phyloP scores from a whole-genome alignment of 495 filamentous ascomycete species.

The Aspergillus nanangensis region DNA sequence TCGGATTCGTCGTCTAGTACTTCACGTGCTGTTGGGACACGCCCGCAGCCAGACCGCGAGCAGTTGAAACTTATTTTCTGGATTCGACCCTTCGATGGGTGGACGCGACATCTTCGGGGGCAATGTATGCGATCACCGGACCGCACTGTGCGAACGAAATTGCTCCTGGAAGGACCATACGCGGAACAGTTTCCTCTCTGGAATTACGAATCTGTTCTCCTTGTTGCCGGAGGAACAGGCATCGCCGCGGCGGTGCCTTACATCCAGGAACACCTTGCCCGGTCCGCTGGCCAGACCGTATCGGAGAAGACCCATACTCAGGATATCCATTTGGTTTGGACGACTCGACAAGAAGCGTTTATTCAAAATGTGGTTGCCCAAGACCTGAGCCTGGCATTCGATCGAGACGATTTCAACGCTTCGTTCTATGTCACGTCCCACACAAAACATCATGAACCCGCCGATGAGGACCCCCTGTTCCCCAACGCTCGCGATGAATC shows the following conservation, averaged over 20 bases:
- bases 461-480: background rate
- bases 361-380: conserved; percentile 24
- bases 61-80: conserved; percentile 33
- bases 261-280: conserved; percentile 35
- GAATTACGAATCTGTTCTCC: conserved; percentile 46
- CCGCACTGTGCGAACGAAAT: conserved; percentile 12
- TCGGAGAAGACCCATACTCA: conserved; percentile 9
- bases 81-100: conserved; percentile 46
- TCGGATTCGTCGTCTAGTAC: conserved; percentile 11
- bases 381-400: conserved; percentile 24
- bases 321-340: conserved; percentile 38
- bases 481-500: background rate
- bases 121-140: conserved; percentile 24
- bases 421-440: conserved; percentile 30
- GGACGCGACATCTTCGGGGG: conserved; percentile 41
- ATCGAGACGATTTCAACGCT: conserved; percentile 30
- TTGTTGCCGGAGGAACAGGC: conserved; percentile 59
- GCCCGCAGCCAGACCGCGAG: background rate
- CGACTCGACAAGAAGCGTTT: conserved; percentile 32
- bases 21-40: background rate
- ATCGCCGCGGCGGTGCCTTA: conserved; percentile 53
- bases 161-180: conserved; percentile 58
- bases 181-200: conserved; percentile 45
- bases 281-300: conserved; percentile 7
- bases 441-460: background rate